Evolutionary conservation across 306 rosid species (phyloP).

Genomic region (Medicago ruthenica): DNA sequence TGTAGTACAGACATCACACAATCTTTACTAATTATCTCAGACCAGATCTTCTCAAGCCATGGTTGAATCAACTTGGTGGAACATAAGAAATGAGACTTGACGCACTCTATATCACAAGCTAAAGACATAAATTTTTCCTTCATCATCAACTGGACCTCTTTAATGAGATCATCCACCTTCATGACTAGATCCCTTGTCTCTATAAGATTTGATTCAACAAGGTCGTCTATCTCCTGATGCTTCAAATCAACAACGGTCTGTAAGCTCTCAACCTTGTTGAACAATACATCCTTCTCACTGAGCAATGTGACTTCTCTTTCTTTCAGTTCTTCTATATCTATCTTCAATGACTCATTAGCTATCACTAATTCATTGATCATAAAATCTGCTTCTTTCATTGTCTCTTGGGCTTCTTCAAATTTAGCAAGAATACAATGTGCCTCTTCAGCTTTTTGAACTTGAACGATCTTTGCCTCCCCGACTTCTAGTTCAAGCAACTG

Average conservation of each 20-base stretch:
- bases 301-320: conserved; percentile 49
- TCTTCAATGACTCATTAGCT: conserved; percentile 79
- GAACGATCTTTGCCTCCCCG: conserved; percentile 69
- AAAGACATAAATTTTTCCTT: conserved; percentile 55
- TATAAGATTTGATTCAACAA: conserved; percentile 57
- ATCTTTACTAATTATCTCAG: conserved; percentile 81
- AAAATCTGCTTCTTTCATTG: conserved; percentile 77
- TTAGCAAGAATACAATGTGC: conserved; percentile 75
- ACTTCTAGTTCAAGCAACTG: conserved; percentile 81
- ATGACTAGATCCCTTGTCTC: conserved; percentile 62
- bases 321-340: conserved; percentile 60
- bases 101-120: conserved; percentile 58
- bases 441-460: conserved; percentile 76
- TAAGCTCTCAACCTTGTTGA: conserved; percentile 66
- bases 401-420: conserved; percentile 87
- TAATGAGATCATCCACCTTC: conserved; percentile 63
- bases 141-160: conserved; percentile 60
- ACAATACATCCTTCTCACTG: conserved; percentile 57
- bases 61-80: conserved; percentile 66
- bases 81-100: conserved; percentile 62
- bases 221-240: conserved; percentile 57
- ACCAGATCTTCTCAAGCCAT: conserved; percentile 88
- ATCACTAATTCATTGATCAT: conserved; percentile 75
- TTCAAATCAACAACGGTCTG: conserved; percentile 57
- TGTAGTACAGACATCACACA: conserved; percentile 85